These are phyloP conservation scores for Vachellia pachyceras DNA, from an alignment of 306 rosid genomes.

Conservation along the genomic window DNA sequence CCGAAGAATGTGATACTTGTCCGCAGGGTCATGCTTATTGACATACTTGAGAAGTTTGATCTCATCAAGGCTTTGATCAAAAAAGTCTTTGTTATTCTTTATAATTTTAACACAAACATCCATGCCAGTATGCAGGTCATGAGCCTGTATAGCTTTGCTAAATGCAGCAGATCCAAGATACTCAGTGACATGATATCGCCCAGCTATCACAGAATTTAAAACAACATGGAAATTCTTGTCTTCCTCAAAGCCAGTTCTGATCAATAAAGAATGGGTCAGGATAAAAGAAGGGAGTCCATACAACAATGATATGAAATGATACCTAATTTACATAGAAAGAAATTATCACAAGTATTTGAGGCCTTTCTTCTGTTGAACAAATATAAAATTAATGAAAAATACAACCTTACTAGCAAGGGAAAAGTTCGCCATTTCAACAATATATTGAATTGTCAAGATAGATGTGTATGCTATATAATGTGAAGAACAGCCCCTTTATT, in stretches of 20 bases:
- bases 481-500: constrained; percentile 11
- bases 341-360: constrained; percentile 8
- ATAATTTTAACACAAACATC: constrained; percentile 91
- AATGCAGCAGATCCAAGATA: constrained; percentile 94
- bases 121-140: constrained; percentile 89
- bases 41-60: constrained; percentile 92
- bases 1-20: constrained; percentile 86
- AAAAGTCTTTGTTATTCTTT: constrained; percentile 94
- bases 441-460: constrained; percentile 10
- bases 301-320: constrained; percentile 3
- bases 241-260: constrained; percentile 96
- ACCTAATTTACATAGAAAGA: constrained; percentile 16
- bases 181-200: constrained; percentile 89
- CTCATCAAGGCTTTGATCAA: constrained; percentile 95
- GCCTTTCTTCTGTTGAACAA: background rate
- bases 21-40: constrained; percentile 88
- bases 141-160: constrained; percentile 95
- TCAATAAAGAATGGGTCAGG: constrained; percentile 42
- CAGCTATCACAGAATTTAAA: constrained; percentile 84
- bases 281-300: constrained; percentile 6
- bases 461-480: constrained; percentile 18
- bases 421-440: constrained; percentile 1
- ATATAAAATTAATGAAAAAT: constrained; percentile 21
- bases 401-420: background rate
- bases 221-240: constrained; percentile 94